phyloP scores from a whole-genome alignment of 73 alveolate species.

The Stentor coeruleus region DNA sequence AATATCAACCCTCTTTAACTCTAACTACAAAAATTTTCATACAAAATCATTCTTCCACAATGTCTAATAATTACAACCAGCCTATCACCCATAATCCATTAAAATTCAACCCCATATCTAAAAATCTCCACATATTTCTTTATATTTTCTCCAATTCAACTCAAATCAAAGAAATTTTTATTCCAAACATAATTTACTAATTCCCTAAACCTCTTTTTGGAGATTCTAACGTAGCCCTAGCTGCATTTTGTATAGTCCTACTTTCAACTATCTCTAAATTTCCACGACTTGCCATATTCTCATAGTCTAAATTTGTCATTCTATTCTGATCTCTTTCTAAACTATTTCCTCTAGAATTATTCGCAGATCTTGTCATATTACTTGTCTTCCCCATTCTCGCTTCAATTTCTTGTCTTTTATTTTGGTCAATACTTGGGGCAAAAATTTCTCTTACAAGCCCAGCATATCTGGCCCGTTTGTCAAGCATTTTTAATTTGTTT shows the following conservation, averaged over 20 bases:
- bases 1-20: no score
- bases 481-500: neutral
- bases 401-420: neutral
- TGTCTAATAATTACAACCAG: no score
- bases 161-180: conserved; percentile 97
- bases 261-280: no score
- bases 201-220: neutral
- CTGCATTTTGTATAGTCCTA: neutral
- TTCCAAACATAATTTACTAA: conserved; percentile 99
- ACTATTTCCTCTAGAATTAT: neutral
- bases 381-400: conserved; percentile 5
- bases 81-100: no score
- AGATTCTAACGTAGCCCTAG: neutral
- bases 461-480: conserved; percentile 19
- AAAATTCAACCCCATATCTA: no score
- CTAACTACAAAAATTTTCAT: no score
- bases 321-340: neutral
- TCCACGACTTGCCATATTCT: neutral
- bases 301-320: neutral
- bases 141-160: conserved; percentile 90
- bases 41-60: no score
- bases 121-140: no score
- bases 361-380: neutral
- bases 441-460: conserved; percentile 8
- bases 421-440: conserved; percentile 2